Conservation (phyloP, 768 basidiomycete genomes). For the Suillus fuscotomentosus region DNA sequence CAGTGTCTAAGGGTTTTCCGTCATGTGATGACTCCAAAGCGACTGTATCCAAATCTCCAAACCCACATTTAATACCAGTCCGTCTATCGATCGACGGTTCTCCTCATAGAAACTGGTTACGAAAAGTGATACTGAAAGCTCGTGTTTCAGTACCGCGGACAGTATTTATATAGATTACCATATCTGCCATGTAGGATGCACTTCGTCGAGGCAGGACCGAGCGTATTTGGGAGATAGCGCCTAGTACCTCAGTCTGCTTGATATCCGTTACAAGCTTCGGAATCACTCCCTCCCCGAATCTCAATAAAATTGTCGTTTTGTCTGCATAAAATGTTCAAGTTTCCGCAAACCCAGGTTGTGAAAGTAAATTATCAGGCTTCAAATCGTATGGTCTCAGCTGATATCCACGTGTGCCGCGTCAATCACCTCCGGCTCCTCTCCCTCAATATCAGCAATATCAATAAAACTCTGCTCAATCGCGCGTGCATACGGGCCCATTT, state of each 20-base stretch:
- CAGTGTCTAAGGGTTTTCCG: no score
- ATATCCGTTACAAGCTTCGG: not conserved
- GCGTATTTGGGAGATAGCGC: not conserved
- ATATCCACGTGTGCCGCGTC: conserved; percentile 18
- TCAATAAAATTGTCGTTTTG: not conserved
- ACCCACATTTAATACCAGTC: no score
- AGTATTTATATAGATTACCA: no score
- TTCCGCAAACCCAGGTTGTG: not conserved
- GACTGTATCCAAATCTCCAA: no score
- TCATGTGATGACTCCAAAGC: no score
- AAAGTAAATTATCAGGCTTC: not conserved
- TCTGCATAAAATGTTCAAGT: not conserved
- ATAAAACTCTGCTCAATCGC: conserved; percentile 64
- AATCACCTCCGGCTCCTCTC: conserved; percentile 21
- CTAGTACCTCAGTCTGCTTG: not conserved
- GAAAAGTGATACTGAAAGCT: no score
- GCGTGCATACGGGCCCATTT: conserved; percentile 71
- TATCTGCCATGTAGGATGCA: not conserved
- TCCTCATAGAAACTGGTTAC: no score
- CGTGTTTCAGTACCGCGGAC: no score
- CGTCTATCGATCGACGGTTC: no score
- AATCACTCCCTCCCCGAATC: not conserved
- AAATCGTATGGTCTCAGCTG: not conserved
- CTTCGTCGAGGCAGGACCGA: not conserved
- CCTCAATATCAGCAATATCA: conserved; percentile 54